Evolutionary conservation across 768 basidiomycete genomes (phyloP).

Genomic region (Cantharellus anzutake): DNA sequence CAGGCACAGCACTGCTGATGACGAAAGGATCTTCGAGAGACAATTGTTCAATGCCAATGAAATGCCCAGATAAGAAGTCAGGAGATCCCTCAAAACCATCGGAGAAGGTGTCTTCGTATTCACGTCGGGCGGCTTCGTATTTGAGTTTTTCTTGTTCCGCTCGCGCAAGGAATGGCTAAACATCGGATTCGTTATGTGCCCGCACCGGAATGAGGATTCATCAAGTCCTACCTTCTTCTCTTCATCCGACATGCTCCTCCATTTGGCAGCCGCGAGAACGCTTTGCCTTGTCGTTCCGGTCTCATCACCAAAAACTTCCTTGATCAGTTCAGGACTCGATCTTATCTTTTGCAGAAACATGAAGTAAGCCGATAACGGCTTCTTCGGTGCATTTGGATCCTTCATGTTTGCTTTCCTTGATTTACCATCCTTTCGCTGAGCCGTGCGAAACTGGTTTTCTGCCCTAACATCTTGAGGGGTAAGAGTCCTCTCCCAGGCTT

Average conservation of each 20-base stretch:
- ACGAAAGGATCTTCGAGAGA: not conserved
- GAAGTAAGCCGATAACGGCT: slow-evolving; percentile 85
- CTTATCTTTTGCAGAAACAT: slow-evolving; percentile 88
- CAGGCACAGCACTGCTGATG: not conserved
- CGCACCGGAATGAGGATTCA: slow-evolving; percentile 6
- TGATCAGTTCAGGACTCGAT: slow-evolving; percentile 53
- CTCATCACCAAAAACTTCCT: slow-evolving; percentile 72
- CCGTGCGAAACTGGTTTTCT: slow-evolving; percentile 80
- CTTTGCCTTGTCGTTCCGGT: slow-evolving; percentile 90
- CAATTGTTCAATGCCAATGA: not conserved
- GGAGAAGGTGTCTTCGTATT: slow-evolving; percentile 48
- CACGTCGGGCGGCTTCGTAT: slow-evolving; percentile 65
- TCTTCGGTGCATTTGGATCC: slow-evolving; percentile 93
- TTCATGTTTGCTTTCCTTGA: slow-evolving; percentile 88
- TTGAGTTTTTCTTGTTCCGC: slow-evolving; percentile 92
- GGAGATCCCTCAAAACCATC: not conserved
- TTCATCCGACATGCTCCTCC: slow-evolving; percentile 83
- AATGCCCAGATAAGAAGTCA: not conserved
- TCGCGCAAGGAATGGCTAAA: slow-evolving; percentile 76
- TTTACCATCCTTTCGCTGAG: slow-evolving; percentile 84
- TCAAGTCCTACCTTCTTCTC: slow-evolving; percentile 56
- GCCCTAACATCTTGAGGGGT: slow-evolving; percentile 89
- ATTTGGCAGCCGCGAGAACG: slow-evolving; percentile 79
- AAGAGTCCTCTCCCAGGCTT: slow-evolving; percentile 69
- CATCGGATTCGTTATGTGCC: not conserved